A percentile compares a stretch with the other conserved stretches of the same genome.
phyloP scores from a whole-genome alignment of 176 grass and related monocot species.

The Aegilops tauschii region DNA sequence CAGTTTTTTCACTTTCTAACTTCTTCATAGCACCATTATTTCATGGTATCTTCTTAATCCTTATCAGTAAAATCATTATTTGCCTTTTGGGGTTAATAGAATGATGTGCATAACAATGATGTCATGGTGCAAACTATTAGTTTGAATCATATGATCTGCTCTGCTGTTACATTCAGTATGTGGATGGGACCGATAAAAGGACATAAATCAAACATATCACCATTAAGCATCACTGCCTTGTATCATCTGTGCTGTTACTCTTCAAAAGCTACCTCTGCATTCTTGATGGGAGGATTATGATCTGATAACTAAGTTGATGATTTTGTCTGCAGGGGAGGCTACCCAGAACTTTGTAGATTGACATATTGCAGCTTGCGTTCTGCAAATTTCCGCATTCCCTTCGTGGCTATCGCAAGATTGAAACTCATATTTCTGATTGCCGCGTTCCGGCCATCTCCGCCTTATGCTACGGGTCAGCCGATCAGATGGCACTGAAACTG shows the following conservation, averaged over 20 bases:
- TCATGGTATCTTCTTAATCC: neutral
- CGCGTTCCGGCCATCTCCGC: neutral
- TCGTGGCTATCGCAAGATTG: neutral
- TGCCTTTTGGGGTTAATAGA: neutral
- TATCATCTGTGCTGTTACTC: no score
- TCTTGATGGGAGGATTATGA: neutral
- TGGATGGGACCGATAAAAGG: no score
- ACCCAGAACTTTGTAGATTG: constrained; percentile 18
- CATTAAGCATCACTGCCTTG: no score
- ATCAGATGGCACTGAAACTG: neutral
- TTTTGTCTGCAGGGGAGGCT: constrained; percentile 34
- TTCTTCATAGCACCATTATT: neutral
- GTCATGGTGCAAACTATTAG: neutral
- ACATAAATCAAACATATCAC: no score
- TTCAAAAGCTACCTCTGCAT: neutral
- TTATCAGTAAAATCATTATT: neutral
- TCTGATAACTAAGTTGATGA: neutral
- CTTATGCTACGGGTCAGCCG: neutral
- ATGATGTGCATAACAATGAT: neutral
- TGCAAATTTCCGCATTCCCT: neutral
- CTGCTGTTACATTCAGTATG: no score
- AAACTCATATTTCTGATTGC: neutral
- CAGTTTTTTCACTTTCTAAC: neutral
- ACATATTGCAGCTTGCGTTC: neutral
- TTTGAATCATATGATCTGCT: neutral